These are phyloP conservation scores for Paracoccidioides lutzii DNA, from an alignment of 2,329 filamentous ascomycete species.

Conservation along the genomic window DNA sequence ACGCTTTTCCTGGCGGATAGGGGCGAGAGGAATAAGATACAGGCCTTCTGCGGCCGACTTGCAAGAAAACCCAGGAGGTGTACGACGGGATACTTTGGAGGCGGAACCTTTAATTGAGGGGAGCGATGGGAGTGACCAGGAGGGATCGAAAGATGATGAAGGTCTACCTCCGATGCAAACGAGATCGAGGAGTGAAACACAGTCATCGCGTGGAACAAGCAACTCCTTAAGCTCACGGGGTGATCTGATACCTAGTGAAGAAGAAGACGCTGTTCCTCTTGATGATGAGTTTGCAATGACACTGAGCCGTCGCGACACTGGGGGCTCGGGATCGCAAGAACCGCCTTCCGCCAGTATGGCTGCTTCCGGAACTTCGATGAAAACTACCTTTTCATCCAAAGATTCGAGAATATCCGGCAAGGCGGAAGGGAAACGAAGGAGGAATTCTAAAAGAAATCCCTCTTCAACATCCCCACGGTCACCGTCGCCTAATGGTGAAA, in stretches of 20 bases:
- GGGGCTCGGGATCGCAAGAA: constrained; percentile 47
- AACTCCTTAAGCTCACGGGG: constrained; percentile 79
- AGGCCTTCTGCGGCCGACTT: constrained; percentile 83
- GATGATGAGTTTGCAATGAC: constrained; percentile 86
- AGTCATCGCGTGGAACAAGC: constrained; percentile 65
- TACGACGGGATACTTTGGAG: constrained; percentile 30
- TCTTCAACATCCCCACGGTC: constrained; percentile 18
- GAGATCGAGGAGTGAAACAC: constrained; percentile 59
- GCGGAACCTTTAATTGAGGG: constrained; percentile 58
- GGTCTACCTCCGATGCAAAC: constrained; percentile 4
- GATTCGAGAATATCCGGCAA: constrained; percentile 25
- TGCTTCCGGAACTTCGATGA: constrained; percentile 35
- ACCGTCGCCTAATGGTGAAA: constrained; percentile 15
- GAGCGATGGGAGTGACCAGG: constrained; percentile 36
- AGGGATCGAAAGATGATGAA: constrained; percentile 9
- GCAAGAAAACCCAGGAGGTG: constrained; percentile 66
- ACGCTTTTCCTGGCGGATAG: constrained; percentile 71
- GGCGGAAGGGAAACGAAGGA: constrained; percentile 22
- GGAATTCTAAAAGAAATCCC: constrained; percentile 17
- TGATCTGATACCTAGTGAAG: constrained; percentile 83
- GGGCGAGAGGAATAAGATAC: constrained; percentile 65
- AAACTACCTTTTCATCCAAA: constrained; percentile 35
- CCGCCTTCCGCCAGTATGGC: constrained; percentile 34
- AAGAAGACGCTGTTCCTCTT: constrained; percentile 84
- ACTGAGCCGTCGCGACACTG: constrained; percentile 55